Percentiles rank a stretch among this genome's conserved stretches.
Evolutionary conservation across 108 stramenopile genomes (phyloP).

Genomic region (Licmophora abbreviata): DNA sequence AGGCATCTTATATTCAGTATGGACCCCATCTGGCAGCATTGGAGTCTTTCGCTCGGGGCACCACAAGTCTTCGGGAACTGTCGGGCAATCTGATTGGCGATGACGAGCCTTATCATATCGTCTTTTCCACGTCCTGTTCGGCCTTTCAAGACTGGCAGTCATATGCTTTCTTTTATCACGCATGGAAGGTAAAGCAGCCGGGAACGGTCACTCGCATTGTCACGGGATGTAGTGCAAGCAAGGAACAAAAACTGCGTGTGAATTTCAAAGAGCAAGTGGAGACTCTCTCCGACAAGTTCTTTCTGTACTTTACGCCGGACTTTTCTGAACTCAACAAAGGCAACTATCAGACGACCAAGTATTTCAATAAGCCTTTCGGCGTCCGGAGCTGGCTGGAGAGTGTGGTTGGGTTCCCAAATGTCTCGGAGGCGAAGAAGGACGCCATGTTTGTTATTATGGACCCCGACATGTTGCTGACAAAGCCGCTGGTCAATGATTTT

Average conservation of each 20-base stretch:
- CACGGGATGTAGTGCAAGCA: constrained; percentile 47
- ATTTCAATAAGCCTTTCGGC: constrained; percentile 89
- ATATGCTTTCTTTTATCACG: constrained; percentile 72
- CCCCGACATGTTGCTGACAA: constrained; percentile 89
- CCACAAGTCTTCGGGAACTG: too few relatives aligned
- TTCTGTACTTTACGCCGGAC: constrained; percentile 68
- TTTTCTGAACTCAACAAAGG: constrained; percentile 19
- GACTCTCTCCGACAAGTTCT: constrained; percentile 36
- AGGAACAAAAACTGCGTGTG: constrained; percentile 20
- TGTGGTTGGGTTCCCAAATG: constrained; percentile 20
- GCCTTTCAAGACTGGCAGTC: constrained; percentile 80
- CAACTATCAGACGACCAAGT: constrained; percentile 55
- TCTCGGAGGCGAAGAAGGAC: constrained; percentile 19
- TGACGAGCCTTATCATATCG: constrained; percentile 12
- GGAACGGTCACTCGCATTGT: constrained; percentile 78
- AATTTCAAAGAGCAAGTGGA: constrained; percentile 28
- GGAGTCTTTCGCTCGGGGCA: too few relatives aligned
- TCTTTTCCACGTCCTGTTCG: constrained; percentile 80
- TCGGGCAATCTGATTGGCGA: too few relatives aligned
- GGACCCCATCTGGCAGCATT: too few relatives aligned
- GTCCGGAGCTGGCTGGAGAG: constrained; percentile 66
- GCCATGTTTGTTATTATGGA: constrained; percentile 81
- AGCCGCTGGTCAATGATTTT: constrained; percentile 65
- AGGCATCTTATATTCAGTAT: too few relatives aligned
- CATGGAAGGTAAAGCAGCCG: constrained; percentile 52